A percentile compares a stretch with the other conserved stretches of the same genome.
phyloP scores from a whole-genome alignment of 1,284 basidiomycete species.

The Jaminaea rosea region DNA sequence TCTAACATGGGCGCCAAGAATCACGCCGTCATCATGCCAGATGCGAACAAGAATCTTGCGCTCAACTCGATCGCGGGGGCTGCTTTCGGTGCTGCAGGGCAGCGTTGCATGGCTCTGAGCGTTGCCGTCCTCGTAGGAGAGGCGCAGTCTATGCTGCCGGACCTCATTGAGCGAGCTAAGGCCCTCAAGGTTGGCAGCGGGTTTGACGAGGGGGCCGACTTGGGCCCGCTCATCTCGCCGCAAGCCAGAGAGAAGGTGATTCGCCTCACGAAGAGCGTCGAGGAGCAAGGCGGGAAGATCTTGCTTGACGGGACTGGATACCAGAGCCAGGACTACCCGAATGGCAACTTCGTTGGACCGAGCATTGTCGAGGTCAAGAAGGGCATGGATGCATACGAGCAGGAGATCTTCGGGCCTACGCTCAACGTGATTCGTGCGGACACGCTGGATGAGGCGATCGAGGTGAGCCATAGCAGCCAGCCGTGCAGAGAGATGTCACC shows the following conservation, averaged over 20 bases:
- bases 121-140: conserved; percentile 73
- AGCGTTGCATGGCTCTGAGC: conserved; percentile 60
- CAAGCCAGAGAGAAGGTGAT: conserved; percentile 71
- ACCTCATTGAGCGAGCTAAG: conserved; percentile 73
- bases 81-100: conserved; percentile 93
- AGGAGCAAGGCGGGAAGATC: conserved; percentile 73
- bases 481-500: no score
- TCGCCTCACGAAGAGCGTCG: conserved; percentile 67
- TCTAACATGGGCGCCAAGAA: conserved; percentile 92
- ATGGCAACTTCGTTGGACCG: conserved; percentile 92
- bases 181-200: conserved; percentile 77
- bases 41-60: conserved; percentile 88
- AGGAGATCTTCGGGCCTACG: conserved; percentile 89
- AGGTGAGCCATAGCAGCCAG: no score
- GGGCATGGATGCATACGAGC: conserved; percentile 70
- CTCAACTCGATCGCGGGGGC: conserved; percentile 89
- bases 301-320: conserved; percentile 73
- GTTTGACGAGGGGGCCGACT: conserved; percentile 75
- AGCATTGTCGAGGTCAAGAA: conserved; percentile 76
- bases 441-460: conserved; percentile 79
- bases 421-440: conserved; percentile 71
- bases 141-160: conserved; percentile 72
- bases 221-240: conserved; percentile 92
- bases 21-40: conserved; percentile 71
- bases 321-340: conserved; percentile 64